These are phyloP conservation scores for Macrolepiota dolichaula DNA, from an alignment of 768 basidiomycete genomes.

Conservation along the genomic window DNA sequence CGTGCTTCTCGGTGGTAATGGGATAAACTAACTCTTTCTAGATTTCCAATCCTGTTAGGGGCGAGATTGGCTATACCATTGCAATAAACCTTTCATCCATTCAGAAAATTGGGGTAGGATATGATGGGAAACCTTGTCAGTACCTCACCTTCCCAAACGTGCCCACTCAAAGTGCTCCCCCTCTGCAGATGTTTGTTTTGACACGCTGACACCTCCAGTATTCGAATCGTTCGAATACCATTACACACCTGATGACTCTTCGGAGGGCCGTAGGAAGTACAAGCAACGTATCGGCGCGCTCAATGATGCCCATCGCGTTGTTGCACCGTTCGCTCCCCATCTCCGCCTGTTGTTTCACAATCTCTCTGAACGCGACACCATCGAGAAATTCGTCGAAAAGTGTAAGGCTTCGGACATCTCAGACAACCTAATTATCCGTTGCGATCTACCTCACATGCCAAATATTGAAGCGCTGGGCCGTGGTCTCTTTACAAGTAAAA, in stretches of 20 bases:
- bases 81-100: slow-evolving; percentile 57
- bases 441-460: slow-evolving; percentile 23
- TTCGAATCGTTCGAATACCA: slow-evolving; percentile 61
- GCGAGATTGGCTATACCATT: slow-evolving; percentile 47
- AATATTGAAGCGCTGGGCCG: slow-evolving; percentile 47
- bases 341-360: slow-evolving; percentile 60
- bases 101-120: slow-evolving; percentile 55
- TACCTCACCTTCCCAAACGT: slow-evolving; percentile 5
- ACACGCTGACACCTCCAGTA: slow-evolving; percentile 60
- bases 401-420: slow-evolving; percentile 47
- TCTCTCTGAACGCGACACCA: slow-evolving; percentile 38
- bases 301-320: slow-evolving; percentile 50
- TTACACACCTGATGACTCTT: slow-evolving; percentile 38
- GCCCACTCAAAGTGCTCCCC: neutral
- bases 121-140: slow-evolving; percentile 66
- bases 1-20: neutral
- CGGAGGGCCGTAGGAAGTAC: slow-evolving; percentile 39
- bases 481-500: slow-evolving; percentile 48
- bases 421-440: slow-evolving; percentile 28
- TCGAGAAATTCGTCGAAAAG: slow-evolving; percentile 49
- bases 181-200: slow-evolving; percentile 60
- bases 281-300: slow-evolving; percentile 58
- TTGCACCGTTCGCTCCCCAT: slow-evolving; percentile 72
- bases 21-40: slow-evolving; percentile 20
- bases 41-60: slow-evolving; percentile 57